These are phyloP conservation scores for Claviceps maximensis DNA, from an alignment of 2,329 filamentous ascomycete genomes.

Conservation along the genomic window DNA sequence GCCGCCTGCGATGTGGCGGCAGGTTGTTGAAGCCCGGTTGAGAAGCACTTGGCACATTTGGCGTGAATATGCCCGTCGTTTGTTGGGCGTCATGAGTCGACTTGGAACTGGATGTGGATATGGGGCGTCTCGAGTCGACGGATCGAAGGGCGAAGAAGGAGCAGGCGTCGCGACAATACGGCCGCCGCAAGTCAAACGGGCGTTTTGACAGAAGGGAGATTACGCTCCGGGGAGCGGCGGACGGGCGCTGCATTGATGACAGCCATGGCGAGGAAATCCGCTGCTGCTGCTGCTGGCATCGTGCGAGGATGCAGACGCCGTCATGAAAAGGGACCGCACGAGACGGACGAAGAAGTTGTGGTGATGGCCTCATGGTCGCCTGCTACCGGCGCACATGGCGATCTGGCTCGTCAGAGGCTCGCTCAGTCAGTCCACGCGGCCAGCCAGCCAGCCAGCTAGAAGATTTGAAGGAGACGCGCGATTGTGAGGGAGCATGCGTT, in stretches of 20 bases:
- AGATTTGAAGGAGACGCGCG: background rate
- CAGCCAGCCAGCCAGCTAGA: background rate
- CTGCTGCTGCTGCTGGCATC: background rate
- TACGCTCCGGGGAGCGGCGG: constrained; percentile 12
- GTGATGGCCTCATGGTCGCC: constrained; percentile 22
- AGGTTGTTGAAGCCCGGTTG: constrained; percentile 14
- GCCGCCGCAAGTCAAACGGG: constrained; percentile 18
- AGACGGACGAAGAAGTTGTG: constrained; percentile 18
- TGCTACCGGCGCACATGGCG: constrained; percentile 17
- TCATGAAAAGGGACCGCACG: constrained; percentile 13
- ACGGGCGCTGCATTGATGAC: constrained; percentile 15
- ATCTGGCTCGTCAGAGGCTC: background rate
- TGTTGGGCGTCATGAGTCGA: constrained; percentile 6
- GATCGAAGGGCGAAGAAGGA: constrained; percentile 15
- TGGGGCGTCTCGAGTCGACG: constrained; percentile 13
- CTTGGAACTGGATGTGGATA: constrained; percentile 14
- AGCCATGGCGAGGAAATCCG: constrained; percentile 15
- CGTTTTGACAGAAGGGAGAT: constrained; percentile 25
- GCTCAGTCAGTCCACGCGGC: background rate
- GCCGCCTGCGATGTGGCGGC: constrained; percentile 21
- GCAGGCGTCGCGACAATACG: constrained; percentile 20
- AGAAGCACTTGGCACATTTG: constrained; percentile 9
- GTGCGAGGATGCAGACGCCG: constrained; percentile 11
- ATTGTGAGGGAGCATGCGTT: background rate
- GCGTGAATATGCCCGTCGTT: constrained; percentile 7